These are phyloP conservation scores for Kazachstania sp. DNA, from an alignment of 1,139 yeast genomes.

Conservation along the genomic window DNA sequence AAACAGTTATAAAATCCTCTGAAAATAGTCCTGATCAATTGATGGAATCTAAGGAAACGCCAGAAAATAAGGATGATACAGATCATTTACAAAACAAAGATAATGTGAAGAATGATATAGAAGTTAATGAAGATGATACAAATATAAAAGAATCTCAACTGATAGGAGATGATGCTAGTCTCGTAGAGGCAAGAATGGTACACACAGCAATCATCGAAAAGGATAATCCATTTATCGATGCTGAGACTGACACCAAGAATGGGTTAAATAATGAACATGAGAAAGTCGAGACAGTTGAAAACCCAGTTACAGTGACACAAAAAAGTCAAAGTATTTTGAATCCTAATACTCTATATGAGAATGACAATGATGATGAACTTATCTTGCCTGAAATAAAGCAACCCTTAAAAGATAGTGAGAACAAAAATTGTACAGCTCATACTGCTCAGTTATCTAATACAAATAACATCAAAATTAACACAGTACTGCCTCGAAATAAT, in stretches of 20 bases:
- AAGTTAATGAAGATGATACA: background rate
- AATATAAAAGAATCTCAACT: background rate
- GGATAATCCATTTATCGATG: constrained; percentile 27
- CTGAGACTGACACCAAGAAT: constrained; percentile 1
- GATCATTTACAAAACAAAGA: background rate
- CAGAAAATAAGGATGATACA: background rate
- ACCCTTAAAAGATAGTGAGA: background rate
- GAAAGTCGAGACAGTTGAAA: background rate
- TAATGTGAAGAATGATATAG: background rate
- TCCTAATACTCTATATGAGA: constrained; percentile 19
- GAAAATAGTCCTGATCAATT: background rate
- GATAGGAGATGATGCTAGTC: background rate
- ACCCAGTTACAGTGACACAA: background rate
- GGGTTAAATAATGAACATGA: background rate
- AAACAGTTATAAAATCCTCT: background rate
- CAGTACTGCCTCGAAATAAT: too few species aligned
- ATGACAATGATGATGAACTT: constrained; percentile 12
- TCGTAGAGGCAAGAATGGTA: constrained; percentile 12
- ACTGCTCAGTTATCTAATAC: background rate
- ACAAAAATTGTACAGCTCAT: background rate
- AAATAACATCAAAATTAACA: background rate
- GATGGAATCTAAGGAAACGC: background rate
- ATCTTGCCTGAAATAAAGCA: constrained; percentile 5
- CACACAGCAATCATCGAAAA: constrained; percentile 25
- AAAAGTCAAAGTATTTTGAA: constrained; percentile 11